A percentile compares a stretch with the other conserved stretches of the same genome.
These are phyloP conservation scores for Cladosporium sp. DNA, from an alignment of 2,329 filamentous ascomycete genomes.

Conservation along the genomic window DNA sequence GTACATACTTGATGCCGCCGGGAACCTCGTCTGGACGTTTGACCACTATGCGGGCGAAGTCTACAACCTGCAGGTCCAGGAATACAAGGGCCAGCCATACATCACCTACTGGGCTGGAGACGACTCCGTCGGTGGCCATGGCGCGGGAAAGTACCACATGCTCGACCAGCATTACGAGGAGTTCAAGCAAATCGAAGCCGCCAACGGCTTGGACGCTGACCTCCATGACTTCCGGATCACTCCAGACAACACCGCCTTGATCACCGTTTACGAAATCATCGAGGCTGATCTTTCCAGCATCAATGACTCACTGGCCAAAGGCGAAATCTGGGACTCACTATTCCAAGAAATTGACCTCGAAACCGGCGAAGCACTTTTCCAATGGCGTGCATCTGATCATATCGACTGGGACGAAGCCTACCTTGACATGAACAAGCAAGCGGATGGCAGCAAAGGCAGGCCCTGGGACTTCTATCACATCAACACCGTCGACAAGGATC, in stretches of 20 bases:
- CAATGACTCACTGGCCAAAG: conserved; percentile 29
- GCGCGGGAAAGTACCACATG: conserved; percentile 38
- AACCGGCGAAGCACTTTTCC: conserved; percentile 46
- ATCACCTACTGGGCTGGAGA: conserved; percentile 44
- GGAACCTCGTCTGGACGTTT: conserved; percentile 28
- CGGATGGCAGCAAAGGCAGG: conserved; percentile 44
- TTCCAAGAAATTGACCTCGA: conserved; percentile 52
- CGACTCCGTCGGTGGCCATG: conserved; percentile 38
- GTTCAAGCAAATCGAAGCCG: conserved; percentile 42
- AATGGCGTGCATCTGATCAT: conserved; percentile 52
- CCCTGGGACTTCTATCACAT: conserved; percentile 57
- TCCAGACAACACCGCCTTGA: conserved; percentile 42
- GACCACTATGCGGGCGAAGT: conserved; percentile 31
- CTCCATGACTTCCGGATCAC: conserved; percentile 50
- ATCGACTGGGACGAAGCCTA: conserved; percentile 36
- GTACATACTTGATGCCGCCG: conserved; percentile 24
- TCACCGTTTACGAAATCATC: conserved; percentile 44
- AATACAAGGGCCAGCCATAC: conserved; percentile 38
- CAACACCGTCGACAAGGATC: conserved; percentile 52
- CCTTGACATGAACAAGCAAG: conserved; percentile 42
- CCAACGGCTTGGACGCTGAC: conserved; percentile 39
- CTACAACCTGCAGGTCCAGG: conserved; percentile 39
- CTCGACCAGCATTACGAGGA: conserved; percentile 38
- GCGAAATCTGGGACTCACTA: conserved; percentile 42
- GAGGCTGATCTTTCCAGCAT: conserved; percentile 31